These are phyloP conservation scores for Xylariaceae sp. DNA, from an alignment of 2,329 filamentous ascomycete genomes.

Conservation along the genomic window DNA sequence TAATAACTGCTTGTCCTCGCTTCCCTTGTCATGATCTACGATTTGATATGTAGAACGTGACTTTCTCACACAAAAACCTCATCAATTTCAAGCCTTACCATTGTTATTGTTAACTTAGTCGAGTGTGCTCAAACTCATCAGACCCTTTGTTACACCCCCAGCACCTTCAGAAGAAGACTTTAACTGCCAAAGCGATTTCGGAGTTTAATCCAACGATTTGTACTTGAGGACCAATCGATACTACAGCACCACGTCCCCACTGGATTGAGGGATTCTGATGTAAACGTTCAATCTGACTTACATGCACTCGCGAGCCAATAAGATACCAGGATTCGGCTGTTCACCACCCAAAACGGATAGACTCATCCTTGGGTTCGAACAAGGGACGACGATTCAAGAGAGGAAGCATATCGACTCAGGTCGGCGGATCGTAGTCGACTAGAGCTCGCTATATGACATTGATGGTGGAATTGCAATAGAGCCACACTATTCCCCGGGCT, in stretches of 20 bases:
- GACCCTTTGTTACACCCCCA: not conserved
- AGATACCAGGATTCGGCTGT: conserved; percentile 8
- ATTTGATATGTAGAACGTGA: not conserved
- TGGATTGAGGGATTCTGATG: not conserved
- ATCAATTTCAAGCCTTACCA: not conserved
- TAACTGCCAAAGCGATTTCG: no score
- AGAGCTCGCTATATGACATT: not conserved
- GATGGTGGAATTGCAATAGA: not conserved
- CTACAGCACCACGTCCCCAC: not conserved
- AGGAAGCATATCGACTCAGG: not conserved
- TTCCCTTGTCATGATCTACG: not conserved
- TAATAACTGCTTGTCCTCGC: conserved; percentile 17
- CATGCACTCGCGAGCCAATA: conserved; percentile 13
- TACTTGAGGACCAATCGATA: not conserved
- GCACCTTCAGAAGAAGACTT: no score
- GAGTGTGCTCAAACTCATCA: not conserved
- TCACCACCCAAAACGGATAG: conserved; percentile 15
- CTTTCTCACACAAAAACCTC: not conserved
- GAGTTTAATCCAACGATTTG: no score
- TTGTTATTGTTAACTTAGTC: conserved; percentile 4
- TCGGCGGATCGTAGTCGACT: not conserved
- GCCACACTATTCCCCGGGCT: not conserved
- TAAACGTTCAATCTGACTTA: not conserved
- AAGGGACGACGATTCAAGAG: not conserved
- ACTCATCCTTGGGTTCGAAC: no score